Base-by-base conservation (phyloP, 2,329 filamentous ascomycete species). In the Cladosporium sp. region DNA sequence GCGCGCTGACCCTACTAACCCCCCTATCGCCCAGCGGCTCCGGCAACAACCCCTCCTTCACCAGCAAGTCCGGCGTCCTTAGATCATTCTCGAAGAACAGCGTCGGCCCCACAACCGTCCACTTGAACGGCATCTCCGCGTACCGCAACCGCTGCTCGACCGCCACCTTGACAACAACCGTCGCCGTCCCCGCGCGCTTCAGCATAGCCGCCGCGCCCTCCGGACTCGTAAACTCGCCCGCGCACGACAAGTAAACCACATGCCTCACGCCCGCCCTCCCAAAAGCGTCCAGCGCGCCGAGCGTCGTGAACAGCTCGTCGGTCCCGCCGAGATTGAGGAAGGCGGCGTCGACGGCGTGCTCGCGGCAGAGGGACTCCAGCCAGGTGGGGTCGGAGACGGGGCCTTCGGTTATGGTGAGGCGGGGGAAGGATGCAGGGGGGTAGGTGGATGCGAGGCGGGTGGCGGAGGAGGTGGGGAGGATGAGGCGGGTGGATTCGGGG, bases 251-350 rank as follows among this genome's bases (percentile, higher is more conserved):
- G 40, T 50, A 50, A 3, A 70, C 33, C 71, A 72, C 49, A 71
- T 74, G 63, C 68, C 74, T 41, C 71, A 71, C 34, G 63, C 69
- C 37, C 62, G 74, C 31, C 65, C 70, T 5, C 72, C 76, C 44
- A n/a, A 50, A 50, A 82, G 83, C 9, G 78, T 96, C 42, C 83
- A 95, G 65, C 2, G 48, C 48, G 16, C 40, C 40, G 4, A 50
- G 32, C 13, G 48, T 43, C 4, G 48, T 43, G 40, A 35, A 43
- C 3, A 50, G 33, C 33, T 50, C 48, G 48, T 50, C 48, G 10
- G 28, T 31, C 1, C 48, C 40, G 31, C 40, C 40, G 4, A 43
- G 31, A 4, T 50, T 50, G 28, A 50, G 48, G 32, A 50, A 50
- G 16, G 22, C 40, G 3, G 48, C 28, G 4, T 43, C 32, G 18